These are phyloP conservation scores for Maudiozyma saulgeensis DNA, from an alignment of 805 yeast genomes.

Conservation along the genomic window DNA sequence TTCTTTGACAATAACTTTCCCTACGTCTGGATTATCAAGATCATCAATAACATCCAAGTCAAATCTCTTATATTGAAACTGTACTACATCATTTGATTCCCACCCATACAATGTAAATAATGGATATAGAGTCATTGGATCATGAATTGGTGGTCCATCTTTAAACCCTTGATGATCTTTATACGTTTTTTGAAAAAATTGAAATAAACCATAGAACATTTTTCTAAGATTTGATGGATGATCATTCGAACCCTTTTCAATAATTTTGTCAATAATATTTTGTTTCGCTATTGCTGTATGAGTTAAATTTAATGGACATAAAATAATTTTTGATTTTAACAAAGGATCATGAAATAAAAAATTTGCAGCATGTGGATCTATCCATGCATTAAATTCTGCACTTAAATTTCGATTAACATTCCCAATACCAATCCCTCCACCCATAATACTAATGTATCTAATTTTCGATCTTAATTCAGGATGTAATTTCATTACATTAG, in stretches of 20 bases:
- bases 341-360: constrained; percentile 40
- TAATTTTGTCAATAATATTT: constrained; percentile 32
- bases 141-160: constrained; percentile 71
- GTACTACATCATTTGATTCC: constrained; percentile 16
- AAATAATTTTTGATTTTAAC: constrained; percentile 39
- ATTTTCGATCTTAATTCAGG: constrained; percentile 47
- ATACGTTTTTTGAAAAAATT: constrained; percentile 40
- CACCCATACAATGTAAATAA: constrained; percentile 37
- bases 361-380: constrained; percentile 71
- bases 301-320: constrained; percentile 63
- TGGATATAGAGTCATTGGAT: constrained; percentile 61
- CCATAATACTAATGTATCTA: constrained; percentile 60
- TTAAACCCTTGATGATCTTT: constrained; percentile 34
- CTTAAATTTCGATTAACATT: constrained; percentile 41
- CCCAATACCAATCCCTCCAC: constrained; percentile 45
- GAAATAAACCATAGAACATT: constrained; percentile 45
- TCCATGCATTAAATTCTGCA: constrained; percentile 68
- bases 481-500: constrained; percentile 41
- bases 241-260: constrained; percentile 22
- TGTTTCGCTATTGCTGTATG: constrained; percentile 45
- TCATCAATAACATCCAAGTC: constrained; percentile 22
- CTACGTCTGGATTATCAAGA: constrained; percentile 43
- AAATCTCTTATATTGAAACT: constrained; percentile 15
- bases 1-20: constrained; percentile 39
- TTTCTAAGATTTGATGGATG: constrained; percentile 38